phyloP scores from a whole-genome alignment of 2,329 filamentous ascomycete genomes.

The Epichloe scottii region DNA sequence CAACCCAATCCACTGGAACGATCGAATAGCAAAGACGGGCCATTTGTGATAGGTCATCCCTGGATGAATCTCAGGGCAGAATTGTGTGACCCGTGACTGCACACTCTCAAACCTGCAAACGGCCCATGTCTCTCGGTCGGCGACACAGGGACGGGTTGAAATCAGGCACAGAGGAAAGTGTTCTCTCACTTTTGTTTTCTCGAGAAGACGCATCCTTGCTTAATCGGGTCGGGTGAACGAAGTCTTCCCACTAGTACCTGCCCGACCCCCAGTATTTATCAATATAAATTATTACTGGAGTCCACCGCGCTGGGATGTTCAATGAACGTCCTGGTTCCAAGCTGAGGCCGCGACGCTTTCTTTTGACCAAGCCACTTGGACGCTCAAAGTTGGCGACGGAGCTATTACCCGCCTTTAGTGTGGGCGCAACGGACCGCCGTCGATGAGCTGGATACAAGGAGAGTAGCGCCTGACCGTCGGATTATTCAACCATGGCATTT shows the following conservation, averaged over 20 bases:
- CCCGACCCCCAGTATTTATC: background rate
- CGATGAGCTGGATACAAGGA: no score
- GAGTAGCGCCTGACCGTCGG: no score
- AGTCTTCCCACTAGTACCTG: background rate
- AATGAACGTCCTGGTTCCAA: no score
- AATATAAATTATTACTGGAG: no score
- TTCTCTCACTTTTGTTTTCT: conserved; percentile 10
- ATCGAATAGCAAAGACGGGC: background rate
- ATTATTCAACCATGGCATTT: background rate
- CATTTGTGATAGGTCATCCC: conserved; percentile 1
- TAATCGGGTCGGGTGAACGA: background rate
- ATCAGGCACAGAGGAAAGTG: background rate
- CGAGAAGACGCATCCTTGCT: conserved; percentile 12
- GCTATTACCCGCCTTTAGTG: no score
- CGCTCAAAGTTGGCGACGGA: no score
- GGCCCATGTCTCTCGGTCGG: background rate
- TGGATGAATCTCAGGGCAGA: background rate
- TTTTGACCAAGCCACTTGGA: no score
- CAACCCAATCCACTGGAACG: background rate
- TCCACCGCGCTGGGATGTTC: no score
- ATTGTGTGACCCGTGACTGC: background rate
- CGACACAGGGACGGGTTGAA: background rate
- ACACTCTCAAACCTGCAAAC: background rate
- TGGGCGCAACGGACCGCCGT: no score
- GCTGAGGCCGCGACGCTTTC: no score